phyloP scores from a whole-genome alignment of 176 grass and related monocot genomes.

The Rhynchospora tenuis region DNA sequence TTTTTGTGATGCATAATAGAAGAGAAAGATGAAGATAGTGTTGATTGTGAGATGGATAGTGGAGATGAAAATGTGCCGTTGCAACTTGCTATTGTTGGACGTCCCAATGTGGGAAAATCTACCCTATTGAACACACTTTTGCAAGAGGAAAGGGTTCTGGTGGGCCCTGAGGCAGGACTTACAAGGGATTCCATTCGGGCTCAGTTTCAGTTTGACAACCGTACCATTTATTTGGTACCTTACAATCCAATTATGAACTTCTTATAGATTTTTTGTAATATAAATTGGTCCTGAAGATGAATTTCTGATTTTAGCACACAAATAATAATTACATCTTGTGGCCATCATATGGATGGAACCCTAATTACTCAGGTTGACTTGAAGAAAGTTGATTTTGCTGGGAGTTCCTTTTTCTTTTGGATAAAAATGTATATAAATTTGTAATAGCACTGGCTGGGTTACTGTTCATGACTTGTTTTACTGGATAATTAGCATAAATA shows the following conservation, averaged over 20 bases:
- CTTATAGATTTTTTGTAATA: background rate
- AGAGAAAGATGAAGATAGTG: conserved; percentile 42
- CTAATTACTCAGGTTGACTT: background rate
- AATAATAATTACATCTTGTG: background rate
- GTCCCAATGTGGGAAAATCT: conserved; percentile 96
- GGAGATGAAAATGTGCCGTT: conserved; percentile 55
- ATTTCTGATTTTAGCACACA: background rate
- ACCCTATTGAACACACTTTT: conserved; percentile 85
- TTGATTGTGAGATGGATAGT: conserved; percentile 25
- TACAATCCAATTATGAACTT: conserved; percentile 15
- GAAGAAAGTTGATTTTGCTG: background rate
- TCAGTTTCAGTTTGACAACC: conserved; percentile 77
- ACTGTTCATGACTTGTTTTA: background rate
- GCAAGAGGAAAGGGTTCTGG: conserved; percentile 94
- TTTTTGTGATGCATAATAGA: conserved; percentile 37
- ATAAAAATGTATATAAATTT: background rate
- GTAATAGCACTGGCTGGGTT: background rate
- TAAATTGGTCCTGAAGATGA: background rate
- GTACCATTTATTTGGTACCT: conserved; percentile 87
- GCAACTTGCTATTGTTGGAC: conserved; percentile 89
- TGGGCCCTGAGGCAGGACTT: conserved; percentile 91
- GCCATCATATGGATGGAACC: background rate
- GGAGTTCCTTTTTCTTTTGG: background rate
- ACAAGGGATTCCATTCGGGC: conserved; percentile 94
- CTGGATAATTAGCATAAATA: background rate